A percentile compares a stretch with the other conserved stretches of the same genome.
These are phyloP conservation scores for Xylariaceae sp. DNA, from an alignment of 2,329 filamentous ascomycete genomes.

Conservation along the genomic window DNA sequence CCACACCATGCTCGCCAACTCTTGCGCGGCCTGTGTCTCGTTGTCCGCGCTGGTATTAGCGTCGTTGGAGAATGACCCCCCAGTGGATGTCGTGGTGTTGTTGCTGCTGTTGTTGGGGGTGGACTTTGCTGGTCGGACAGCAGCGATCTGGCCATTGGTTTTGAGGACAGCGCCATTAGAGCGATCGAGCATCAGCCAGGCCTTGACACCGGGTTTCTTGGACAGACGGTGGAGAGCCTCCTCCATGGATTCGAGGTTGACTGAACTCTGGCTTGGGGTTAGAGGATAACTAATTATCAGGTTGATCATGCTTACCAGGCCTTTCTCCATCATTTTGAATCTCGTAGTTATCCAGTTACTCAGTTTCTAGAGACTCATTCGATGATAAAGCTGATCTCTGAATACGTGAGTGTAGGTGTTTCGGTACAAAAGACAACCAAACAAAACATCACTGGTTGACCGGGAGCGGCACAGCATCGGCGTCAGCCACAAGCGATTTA, in stretches of 20 bases:
- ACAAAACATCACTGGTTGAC: conserved; percentile 8
- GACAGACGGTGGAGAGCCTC: conserved; percentile 66
- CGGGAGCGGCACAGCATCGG: conserved; percentile 10
- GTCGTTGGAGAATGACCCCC: conserved; percentile 44
- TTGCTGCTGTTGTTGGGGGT: conserved; percentile 16
- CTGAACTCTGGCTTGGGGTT: conserved; percentile 30
- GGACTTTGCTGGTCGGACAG: conserved; percentile 45
- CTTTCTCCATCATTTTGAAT: conserved; percentile 29
- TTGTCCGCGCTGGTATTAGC: conserved; percentile 37
- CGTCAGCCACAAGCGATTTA: conserved; percentile 22
- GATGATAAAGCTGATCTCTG: too few species aligned
- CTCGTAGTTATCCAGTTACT: too few species aligned
- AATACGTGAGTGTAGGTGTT: background rate
- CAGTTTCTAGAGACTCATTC: too few species aligned
- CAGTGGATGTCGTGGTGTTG: conserved; percentile 19
- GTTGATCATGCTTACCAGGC: conserved; percentile 18
- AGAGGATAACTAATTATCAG: background rate
- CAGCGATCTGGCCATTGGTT: conserved; percentile 65
- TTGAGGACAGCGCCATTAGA: conserved; percentile 69
- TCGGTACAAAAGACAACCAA: too few species aligned
- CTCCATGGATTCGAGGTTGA: conserved; percentile 58
- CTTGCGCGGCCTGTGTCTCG: conserved; percentile 60
- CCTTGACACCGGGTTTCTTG: conserved; percentile 75
- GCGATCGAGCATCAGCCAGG: conserved; percentile 71
- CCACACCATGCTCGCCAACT: conserved; percentile 74